Conservation (phyloP, 805 yeast genomes). For the Yarrowia divulgata region DNA sequence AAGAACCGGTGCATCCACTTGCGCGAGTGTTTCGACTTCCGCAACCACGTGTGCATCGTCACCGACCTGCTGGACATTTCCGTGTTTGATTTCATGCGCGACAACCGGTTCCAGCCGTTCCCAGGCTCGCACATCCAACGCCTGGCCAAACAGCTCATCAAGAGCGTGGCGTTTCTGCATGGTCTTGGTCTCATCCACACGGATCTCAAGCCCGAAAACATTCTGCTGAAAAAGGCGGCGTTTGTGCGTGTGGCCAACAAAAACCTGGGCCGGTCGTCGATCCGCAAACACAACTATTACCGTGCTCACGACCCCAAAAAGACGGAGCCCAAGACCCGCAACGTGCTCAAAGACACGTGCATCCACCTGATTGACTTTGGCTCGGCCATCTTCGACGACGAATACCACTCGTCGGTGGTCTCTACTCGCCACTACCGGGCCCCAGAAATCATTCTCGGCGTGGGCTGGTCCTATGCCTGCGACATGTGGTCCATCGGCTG, state of each 20-base stretch:
- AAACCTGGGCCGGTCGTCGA: conserved; percentile 31
- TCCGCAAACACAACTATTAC: conserved; percentile 38
- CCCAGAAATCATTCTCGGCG: conserved; percentile 91
- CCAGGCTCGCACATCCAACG: conserved; percentile 94
- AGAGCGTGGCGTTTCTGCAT: conserved; percentile 88
- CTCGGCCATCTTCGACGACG: conserved; percentile 92
- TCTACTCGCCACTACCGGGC: conserved; percentile 97
- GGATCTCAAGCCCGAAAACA: conserved; percentile 95
- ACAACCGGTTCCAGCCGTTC: conserved; percentile 83
- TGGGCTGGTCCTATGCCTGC: conserved; percentile 97
- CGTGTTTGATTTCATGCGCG: conserved; percentile 86
- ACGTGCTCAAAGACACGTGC: conserved; percentile 74
- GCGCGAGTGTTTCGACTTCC: conserved; percentile 87
- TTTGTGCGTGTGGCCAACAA: conserved; percentile 51
- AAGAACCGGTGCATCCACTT: conserved; percentile 81
- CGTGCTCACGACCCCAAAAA: conserved; percentile 33
- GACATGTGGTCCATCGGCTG: conserved; percentile 98
- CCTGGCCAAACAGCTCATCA: conserved; percentile 80
- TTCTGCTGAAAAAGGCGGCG: conserved; percentile 67
- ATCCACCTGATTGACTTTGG: conserved; percentile 96
- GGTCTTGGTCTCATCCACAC: conserved; percentile 92
- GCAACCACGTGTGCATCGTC: conserved; percentile 93
- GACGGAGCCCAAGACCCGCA: conserved; percentile 51
- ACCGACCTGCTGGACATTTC: conserved; percentile 87
- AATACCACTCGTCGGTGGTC: conserved; percentile 89